Base-by-base conservation (phyloP, 495 filamentous ascomycete genomes). In the Penicillium crystallinum region DNA sequence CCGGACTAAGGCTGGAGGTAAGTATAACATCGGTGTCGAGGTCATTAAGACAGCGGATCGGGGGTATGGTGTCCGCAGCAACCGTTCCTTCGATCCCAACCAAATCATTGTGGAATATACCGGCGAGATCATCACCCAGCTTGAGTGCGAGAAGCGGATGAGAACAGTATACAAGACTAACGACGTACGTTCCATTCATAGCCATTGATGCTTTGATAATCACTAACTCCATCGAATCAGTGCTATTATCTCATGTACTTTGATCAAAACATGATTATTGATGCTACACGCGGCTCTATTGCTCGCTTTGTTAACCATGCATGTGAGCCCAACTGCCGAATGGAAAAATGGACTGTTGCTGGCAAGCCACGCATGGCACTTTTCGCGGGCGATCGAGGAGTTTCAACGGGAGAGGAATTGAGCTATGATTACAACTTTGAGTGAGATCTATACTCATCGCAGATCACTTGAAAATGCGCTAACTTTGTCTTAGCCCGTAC, bases 351-450 rank as follows among this genome's bases (percentile, higher is more conserved):
- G 90, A 92, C 90, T 44, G 93, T 98, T n/a, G 83, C 83, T 29
- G 90, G 90, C 15, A 90, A 95, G 60, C 95, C 93, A 38, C 86
- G 93, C 44, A 97, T 98, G 91, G 93, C 91, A 19, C 80, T 98
- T 1, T 98, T 98, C 66, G 95, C 93, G 23, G 91, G 92, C 9
- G 89, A 96, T 54, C 73, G 77, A 9, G 90, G 88, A 2, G 88
- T 98, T 64, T 88, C 86, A 78, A 95, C 90, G 21, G 93, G 93
- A 33, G 90, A 97, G 43, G 93, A 98, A 65, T 73, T 98, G 53
- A 97, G 91, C n/a, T 98, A 98, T 68, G 93, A 98, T 76, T 98
- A 98, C 78, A 98, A 98, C 67, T 98, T 98, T 65, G 88, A 96
- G 79, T 81, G 58, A 65, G 78, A 14, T 15, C 46, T 6, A 6